Evolutionary conservation across 2,329 filamentous ascomycete genomes (phyloP).

Genomic region (Pseudogymnoascus sp.): DNA sequence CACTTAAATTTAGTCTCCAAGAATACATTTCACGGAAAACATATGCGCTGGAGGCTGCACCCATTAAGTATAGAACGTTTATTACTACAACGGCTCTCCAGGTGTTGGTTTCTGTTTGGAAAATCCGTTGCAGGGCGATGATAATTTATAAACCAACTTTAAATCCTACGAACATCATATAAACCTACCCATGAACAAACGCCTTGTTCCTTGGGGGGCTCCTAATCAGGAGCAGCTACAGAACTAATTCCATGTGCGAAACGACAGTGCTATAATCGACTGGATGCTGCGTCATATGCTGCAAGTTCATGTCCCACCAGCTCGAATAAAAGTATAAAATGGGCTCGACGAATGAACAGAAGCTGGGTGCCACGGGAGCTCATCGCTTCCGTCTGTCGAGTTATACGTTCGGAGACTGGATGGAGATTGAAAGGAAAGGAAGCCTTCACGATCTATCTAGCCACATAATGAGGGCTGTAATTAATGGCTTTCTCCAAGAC

Average conservation of each 20-base stretch:
- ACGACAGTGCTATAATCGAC: neutral
- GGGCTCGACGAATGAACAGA: too few species aligned
- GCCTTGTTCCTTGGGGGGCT: neutral
- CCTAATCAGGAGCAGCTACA: neutral
- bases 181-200: neutral
- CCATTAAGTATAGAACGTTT: neutral
- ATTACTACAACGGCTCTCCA: neutral
- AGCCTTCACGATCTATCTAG: too few species aligned
- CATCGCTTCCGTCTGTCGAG: too few species aligned
- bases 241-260: neutral
- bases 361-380: too few species aligned
- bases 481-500: too few species aligned
- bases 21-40: neutral
- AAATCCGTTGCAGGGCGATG: neutral
- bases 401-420: too few species aligned
- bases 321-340: too few species aligned
- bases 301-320: neutral
- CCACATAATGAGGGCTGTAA: too few species aligned
- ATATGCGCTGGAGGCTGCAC: neutral
- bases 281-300: neutral
- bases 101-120: neutral
- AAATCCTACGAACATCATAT: neutral
- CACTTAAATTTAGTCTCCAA: neutral
- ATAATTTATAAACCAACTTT: neutral
- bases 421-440: too few species aligned